Conservation (phyloP, 2,329 filamentous ascomycete genomes). For the Sclerotinia nivalis region DNA sequence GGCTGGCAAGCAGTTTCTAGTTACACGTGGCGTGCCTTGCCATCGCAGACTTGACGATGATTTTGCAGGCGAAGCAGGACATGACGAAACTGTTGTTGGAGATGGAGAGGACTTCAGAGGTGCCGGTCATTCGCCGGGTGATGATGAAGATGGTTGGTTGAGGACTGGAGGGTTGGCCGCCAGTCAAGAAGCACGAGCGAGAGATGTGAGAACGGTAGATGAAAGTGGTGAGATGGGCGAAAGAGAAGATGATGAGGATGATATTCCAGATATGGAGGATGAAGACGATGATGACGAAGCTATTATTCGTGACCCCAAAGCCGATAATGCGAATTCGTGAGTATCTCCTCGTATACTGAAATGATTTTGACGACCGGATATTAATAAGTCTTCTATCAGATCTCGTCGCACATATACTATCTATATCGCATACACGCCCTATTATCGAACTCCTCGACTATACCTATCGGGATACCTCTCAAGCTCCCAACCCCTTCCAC, state of each 20-base stretch:
- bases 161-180: constrained; percentile 78
- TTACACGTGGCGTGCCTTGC: constrained; percentile 93
- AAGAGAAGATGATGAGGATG: constrained; percentile 68
- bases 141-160: constrained; percentile 87
- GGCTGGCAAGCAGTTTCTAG: constrained; percentile 87
- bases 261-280: constrained; percentile 98
- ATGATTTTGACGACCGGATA: background rate
- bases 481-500: constrained; percentile 76
- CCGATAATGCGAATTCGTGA: constrained; percentile 39
- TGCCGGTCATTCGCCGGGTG: constrained; percentile 50
- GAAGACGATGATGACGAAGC: constrained; percentile 93
- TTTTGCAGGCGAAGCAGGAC: constrained; percentile 84
- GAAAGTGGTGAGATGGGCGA: constrained; percentile 85
- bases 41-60: constrained; percentile 88
- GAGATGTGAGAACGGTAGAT: constrained; percentile 84
- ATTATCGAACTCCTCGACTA: constrained; percentile 92
- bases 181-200: constrained; percentile 72
- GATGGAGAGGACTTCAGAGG: constrained; percentile 68
- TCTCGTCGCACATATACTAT: constrained; percentile 92
- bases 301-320: constrained; percentile 75
- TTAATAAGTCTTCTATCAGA: constrained; percentile 46
- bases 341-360: constrained; percentile 21
- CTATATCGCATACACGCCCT: constrained; percentile 97
- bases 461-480: constrained; percentile 90
- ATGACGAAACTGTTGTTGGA: constrained; percentile 81